Evolutionary conservation across 768 basidiomycete genomes (phyloP), one percentile per base, ranked within the genome.

Genomic region (Pilatotrama ljubarskyi): DNA sequence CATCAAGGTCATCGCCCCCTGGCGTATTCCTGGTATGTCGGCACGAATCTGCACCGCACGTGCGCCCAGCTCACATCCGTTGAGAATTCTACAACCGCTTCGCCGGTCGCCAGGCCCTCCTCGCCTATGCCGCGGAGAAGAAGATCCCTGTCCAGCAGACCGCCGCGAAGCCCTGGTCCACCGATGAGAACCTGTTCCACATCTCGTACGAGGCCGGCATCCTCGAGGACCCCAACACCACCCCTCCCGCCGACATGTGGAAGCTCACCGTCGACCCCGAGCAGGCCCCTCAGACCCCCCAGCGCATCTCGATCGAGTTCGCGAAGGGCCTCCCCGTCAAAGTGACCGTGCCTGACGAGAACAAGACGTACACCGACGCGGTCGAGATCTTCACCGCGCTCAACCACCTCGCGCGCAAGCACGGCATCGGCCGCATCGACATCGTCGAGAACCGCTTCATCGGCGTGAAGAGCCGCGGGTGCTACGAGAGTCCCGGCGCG

Each of bases 361-460:
- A 71, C 56, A 84, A 86, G 73, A 83, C 80, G 18, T 81, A 91
- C 78, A 93, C 93, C n/a, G 95, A 98, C 73, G 76, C 86, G 20
- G 97, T 99, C 53, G 95, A 97, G 9, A 88, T 99, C 70, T 98
- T 98, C 87, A 75, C 90, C 64, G 82, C 81, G 5, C 85, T 99
- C 69, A 99, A 99, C 78, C 80, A 90, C 1, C 86, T 98, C 61
- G 97, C 90, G 36, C 83, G 96, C 65, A 93, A 91, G 72, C 96
- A 99, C 76, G 97, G 95, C 65, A 84, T 99, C 64, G 96, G 97
- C 26, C 86, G 97, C 60, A 91, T 98, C 77, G 97, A 99, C 74
- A 98, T 99, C 69, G 97, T 99, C 70, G 96, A 99, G 80, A 99
- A 99, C 81, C 85, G 97, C 54, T 99, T 97, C 80, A 98, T 98